Percentiles rank a stretch among this genome's conserved stretches.
phyloP scores from a whole-genome alignment of 2,329 filamentous ascomycete species.

The Colletotrichum cereale region DNA sequence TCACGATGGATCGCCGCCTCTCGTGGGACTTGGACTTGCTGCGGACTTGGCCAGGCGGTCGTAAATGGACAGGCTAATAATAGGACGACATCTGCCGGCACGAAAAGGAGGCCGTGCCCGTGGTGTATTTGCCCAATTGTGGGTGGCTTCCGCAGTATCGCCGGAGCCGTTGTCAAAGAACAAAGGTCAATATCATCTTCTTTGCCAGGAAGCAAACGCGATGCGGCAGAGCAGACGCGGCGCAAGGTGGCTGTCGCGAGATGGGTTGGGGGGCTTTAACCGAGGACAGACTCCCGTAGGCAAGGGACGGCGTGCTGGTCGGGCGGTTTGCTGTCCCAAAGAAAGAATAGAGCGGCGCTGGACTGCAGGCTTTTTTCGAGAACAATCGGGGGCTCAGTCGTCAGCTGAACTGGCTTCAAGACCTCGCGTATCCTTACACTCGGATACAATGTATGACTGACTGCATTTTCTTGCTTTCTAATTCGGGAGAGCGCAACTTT shows the following conservation, averaged over 20 bases:
- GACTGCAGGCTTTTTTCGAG: constrained; percentile 10
- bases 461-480: not conserved
- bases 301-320: constrained; percentile 9
- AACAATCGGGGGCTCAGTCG: constrained; percentile 2
- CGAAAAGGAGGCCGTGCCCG: constrained; percentile 6
- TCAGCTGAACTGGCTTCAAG: not conserved
- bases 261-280: not conserved
- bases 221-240: constrained; percentile 18
- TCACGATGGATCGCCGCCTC: not conserved
- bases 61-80: not conserved
- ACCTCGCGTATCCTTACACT: not conserved
- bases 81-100: constrained; percentile 10
- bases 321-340: constrained; percentile 11
- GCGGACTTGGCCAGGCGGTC: not conserved
- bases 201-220: constrained; percentile 14
- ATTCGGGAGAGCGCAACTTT: not conserved
- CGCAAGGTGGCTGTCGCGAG: constrained; percentile 18
- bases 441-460: not conserved
- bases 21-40: not conserved
- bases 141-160: constrained; percentile 15
- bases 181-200: constrained; percentile 27
- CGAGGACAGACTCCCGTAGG: constrained; percentile 7
- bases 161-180: constrained; percentile 27
- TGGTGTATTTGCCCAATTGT: not conserved
- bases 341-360: not conserved